Conservation (phyloP, 2,329 filamentous ascomycete species). For the Graphiopsis chlorocephala region DNA sequence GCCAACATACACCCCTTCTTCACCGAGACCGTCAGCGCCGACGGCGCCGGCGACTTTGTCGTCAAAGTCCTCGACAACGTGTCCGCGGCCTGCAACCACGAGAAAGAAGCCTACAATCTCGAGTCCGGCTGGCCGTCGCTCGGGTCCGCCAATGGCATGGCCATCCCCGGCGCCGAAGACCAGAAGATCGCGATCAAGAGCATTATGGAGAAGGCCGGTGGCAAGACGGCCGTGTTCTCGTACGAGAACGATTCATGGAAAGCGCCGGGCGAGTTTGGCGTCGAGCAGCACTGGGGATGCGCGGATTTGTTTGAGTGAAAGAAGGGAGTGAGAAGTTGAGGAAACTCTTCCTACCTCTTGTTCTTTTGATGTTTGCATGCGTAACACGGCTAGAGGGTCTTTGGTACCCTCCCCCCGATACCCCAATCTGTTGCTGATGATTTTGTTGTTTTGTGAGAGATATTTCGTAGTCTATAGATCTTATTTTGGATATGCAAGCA, state of each 20-base stretch:
- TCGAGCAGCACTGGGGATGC: constrained; percentile 81
- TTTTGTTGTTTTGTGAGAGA: not conserved
- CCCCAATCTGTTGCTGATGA: not conserved
- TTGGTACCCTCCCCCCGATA: not conserved
- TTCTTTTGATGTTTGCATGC: not conserved
- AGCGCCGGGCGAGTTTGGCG: constrained; percentile 61
- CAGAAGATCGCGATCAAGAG: constrained; percentile 70
- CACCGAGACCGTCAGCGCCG: constrained; percentile 65
- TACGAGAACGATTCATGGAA: constrained; percentile 83
- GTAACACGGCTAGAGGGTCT: not conserved
- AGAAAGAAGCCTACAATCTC: constrained; percentile 72
- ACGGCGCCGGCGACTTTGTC: constrained; percentile 73
- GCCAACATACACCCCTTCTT: constrained; percentile 95
- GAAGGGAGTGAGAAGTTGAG: not conserved
- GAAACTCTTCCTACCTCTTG: not conserved
- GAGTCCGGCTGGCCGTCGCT: constrained; percentile 85
- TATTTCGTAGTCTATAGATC: not conserved
- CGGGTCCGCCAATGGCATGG: constrained; percentile 68
- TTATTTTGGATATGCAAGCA: not conserved
- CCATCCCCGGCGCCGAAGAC: constrained; percentile 63
- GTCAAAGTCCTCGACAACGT: constrained; percentile 69
- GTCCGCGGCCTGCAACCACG: constrained; percentile 63
- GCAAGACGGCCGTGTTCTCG: constrained; percentile 76
- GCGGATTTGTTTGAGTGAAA: constrained; percentile 31
- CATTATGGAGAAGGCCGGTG: constrained; percentile 65